phyloP scores from a whole-genome alignment of 257 asterid species.

The Jacaranda copaia region DNA sequence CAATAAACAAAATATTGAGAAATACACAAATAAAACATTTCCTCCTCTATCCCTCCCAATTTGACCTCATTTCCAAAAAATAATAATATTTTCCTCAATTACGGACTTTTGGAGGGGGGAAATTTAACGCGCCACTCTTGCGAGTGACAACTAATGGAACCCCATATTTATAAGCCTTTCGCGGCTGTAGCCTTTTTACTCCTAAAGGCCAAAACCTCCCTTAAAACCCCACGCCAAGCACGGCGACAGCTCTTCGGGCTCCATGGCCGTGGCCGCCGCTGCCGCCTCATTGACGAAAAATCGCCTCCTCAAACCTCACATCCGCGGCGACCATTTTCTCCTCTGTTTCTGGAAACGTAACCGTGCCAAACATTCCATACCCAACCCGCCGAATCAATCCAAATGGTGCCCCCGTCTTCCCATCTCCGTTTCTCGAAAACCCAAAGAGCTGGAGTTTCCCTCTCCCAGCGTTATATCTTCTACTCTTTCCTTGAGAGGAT shows the following conservation, averaged over 20 bases:
- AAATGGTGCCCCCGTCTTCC: slow-evolving; percentile 52
- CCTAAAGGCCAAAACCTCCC: slow-evolving; percentile 35
- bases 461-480: slow-evolving; percentile 35
- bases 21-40: too few relatives aligned
- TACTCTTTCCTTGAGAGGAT: slow-evolving; percentile 20
- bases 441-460: slow-evolving; percentile 40
- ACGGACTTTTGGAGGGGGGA: too few relatives aligned
- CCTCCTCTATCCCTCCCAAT: too few relatives aligned
- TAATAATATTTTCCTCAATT: too few relatives aligned
- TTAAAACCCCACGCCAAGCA: slow-evolving; percentile 23
- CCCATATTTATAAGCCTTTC: background rate
- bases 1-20: too few relatives aligned
- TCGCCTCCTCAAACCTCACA: slow-evolving; percentile 6
- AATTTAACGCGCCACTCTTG: slow-evolving; percentile 3
- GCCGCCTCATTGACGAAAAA: slow-evolving; percentile 33
- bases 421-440: slow-evolving; percentile 37
- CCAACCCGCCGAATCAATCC: slow-evolving; percentile 42
- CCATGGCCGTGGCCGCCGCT: slow-evolving; percentile 39
- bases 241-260: background rate
- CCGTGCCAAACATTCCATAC: slow-evolving; percentile 34
- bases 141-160: background rate
- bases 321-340: slow-evolving; percentile 31
- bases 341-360: background rate
- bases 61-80: too few relatives aligned
- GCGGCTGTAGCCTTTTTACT: background rate